Evolutionary conservation across 148 eudicot species (phyloP).

Genomic region (Diospyros kaki): DNA sequence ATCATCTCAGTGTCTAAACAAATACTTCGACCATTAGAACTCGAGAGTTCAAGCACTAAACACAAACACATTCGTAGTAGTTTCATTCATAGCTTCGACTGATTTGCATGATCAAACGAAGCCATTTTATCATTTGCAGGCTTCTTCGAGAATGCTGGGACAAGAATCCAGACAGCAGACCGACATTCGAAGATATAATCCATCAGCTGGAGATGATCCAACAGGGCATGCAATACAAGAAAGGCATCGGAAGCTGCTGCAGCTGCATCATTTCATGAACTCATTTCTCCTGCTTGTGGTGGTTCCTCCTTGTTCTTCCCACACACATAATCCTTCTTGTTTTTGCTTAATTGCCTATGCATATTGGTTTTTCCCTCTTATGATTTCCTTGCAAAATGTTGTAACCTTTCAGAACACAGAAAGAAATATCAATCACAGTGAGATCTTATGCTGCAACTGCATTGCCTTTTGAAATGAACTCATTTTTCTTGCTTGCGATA

Average conservation of each 20-base stretch:
- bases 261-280: conserved; percentile 24
- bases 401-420: too few relatives aligned
- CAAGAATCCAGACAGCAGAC: conserved; percentile 28
- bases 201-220: conserved; percentile 24
- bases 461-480: too few relatives aligned
- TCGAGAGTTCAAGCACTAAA: too few relatives aligned
- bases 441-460: too few relatives aligned
- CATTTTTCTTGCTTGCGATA: too few relatives aligned
- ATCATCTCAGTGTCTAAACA: too few relatives aligned
- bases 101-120: neutral
- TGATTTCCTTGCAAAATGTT: too few relatives aligned
- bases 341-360: neutral
- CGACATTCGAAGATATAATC: conserved; percentile 36
- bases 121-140: conserved; percentile 13
- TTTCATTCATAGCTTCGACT: neutral
- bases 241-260: conserved; percentile 18
- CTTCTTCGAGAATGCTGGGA: conserved; percentile 42
- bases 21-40: too few relatives aligned
- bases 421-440: too few relatives aligned
- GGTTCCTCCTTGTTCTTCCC: neutral
- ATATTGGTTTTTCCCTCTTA: too few relatives aligned
- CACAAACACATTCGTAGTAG: neutral
- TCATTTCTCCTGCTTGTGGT: neutral
- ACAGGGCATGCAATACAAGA: conserved; percentile 18
- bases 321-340: neutral